These are phyloP conservation scores for Suhomyces choctaworum DNA, from an alignment of 1,139 yeast species.

Conservation along the genomic window DNA sequence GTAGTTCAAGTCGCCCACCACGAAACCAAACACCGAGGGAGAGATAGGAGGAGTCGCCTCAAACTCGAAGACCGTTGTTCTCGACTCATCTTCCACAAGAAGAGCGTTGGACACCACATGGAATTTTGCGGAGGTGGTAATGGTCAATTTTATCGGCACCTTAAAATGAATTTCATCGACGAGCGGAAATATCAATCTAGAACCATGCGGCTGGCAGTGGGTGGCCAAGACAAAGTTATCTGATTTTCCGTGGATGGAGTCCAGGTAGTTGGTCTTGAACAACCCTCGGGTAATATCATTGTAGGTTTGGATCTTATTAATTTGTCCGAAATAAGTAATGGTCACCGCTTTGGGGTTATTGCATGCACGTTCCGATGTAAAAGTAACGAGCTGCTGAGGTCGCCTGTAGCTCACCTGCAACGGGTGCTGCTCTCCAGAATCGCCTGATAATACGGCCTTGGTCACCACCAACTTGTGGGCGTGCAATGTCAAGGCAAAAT, in stretches of 20 bases:
- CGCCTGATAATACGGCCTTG: constrained; percentile 19
- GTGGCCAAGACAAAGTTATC: constrained; percentile 58
- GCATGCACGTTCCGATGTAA: constrained; percentile 16
- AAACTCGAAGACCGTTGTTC: constrained; percentile 41
- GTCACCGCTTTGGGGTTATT: constrained; percentile 6
- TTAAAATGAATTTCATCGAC: constrained; percentile 62
- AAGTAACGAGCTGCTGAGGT: constrained; percentile 32
- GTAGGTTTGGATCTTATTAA: constrained; percentile 55
- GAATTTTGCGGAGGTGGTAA: constrained; percentile 46
- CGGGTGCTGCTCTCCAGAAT: constrained; percentile 1
- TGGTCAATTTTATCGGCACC: constrained; percentile 48
- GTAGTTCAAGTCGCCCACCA: constrained; percentile 62
- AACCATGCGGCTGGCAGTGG: constrained; percentile 68
- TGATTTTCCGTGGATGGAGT: constrained; percentile 47
- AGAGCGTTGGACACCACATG: constrained; percentile 53
- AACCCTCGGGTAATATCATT: constrained; percentile 63
- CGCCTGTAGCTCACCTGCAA: constrained; percentile 38
- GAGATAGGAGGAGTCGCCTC: constrained; percentile 57
- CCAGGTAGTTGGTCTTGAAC: constrained; percentile 63
- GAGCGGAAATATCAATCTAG: constrained; percentile 62
- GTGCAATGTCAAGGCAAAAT: constrained; percentile 36
- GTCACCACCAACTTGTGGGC: constrained; percentile 42
- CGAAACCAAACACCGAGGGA: constrained; percentile 64
- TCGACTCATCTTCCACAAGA: constrained; percentile 26
- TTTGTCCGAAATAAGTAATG: constrained; percentile 51